phyloP scores from a whole-genome alignment of 257 asterid species.

The Solanum microdontum region DNA sequence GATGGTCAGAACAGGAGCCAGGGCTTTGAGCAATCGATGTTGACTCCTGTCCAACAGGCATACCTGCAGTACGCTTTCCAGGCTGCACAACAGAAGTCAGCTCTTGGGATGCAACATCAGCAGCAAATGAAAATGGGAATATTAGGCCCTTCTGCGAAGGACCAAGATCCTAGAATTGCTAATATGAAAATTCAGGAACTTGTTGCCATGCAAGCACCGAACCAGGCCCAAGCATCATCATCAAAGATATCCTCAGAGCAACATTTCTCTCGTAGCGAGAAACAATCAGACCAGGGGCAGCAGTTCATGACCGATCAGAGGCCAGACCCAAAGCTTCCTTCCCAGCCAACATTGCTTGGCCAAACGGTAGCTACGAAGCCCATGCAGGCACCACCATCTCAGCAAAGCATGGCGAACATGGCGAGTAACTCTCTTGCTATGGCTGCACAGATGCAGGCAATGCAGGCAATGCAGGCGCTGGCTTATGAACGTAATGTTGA shows the following conservation, averaged over 20 bases:
- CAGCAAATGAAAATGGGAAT: constrained; percentile 69
- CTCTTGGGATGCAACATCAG: constrained; percentile 58
- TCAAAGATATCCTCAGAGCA: constrained; percentile 57
- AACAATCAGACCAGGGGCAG: constrained; percentile 47
- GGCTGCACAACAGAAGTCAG: constrained; percentile 72
- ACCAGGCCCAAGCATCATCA: constrained; percentile 56
- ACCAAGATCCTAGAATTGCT: constrained; percentile 56
- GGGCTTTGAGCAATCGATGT: constrained; percentile 63
- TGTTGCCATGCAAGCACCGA: constrained; percentile 46
- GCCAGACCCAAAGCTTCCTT: constrained; percentile 38
- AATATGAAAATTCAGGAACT: constrained; percentile 68
- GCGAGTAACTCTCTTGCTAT: constrained; percentile 46
- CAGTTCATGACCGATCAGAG: constrained; percentile 44
- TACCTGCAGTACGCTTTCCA: constrained; percentile 70
- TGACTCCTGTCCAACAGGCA: constrained; percentile 78
- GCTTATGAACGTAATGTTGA: constrained; percentile 90
- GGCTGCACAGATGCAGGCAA: constrained; percentile 76
- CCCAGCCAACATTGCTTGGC: constrained; percentile 41
- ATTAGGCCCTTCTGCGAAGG: constrained; percentile 54
- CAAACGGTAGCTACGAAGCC: constrained; percentile 41
- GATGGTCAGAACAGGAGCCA: constrained; percentile 70
- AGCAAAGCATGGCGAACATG: constrained; percentile 55
- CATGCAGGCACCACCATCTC: constrained; percentile 52
- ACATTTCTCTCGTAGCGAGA: constrained; percentile 40
- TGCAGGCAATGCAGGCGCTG: constrained; percentile 62